These are phyloP conservation scores for Zygoascus meyerae DNA, from an alignment of 1,139 yeast genomes.

Conservation along the genomic window DNA sequence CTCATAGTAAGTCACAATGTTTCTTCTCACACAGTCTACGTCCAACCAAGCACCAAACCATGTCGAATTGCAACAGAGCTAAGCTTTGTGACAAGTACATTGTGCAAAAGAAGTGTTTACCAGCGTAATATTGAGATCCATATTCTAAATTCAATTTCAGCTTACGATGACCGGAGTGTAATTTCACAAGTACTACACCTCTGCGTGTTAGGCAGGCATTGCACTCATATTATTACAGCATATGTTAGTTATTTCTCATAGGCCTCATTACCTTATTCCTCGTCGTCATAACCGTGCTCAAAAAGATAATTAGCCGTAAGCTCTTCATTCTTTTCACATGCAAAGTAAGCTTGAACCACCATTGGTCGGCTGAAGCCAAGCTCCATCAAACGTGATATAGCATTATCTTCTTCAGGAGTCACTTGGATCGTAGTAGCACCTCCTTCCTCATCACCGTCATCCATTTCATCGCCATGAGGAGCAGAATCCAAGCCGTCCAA, in stretches of 20 bases:
- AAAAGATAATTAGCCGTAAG: constrained; percentile 88
- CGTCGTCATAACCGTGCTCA: constrained; percentile 38
- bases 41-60: no score
- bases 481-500: constrained; percentile 3
- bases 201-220: no score
- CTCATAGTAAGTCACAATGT: no score
- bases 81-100: no score
- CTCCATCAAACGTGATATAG: constrained; percentile 81
- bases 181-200: no score
- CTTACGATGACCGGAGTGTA: no score
- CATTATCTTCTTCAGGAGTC: constrained; percentile 79
- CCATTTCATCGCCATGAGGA: constrained; percentile 15
- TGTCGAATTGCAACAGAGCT: no score
- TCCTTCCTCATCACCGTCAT: constrained; percentile 36
- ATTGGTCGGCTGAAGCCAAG: constrained; percentile 85
- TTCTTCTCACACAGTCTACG: no score
- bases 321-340: constrained; percentile 97
- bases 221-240: no score
- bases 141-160: no score
- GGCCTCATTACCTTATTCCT: constrained; percentile 6
- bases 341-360: constrained; percentile 92
- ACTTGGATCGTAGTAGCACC: constrained; percentile 49
- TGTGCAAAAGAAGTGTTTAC: no score
- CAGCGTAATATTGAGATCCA: no score
- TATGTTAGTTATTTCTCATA: background rate